Base-by-base conservation (phyloP, 2,329 filamentous ascomycete genomes). In the Apiospora malaysiana region DNA sequence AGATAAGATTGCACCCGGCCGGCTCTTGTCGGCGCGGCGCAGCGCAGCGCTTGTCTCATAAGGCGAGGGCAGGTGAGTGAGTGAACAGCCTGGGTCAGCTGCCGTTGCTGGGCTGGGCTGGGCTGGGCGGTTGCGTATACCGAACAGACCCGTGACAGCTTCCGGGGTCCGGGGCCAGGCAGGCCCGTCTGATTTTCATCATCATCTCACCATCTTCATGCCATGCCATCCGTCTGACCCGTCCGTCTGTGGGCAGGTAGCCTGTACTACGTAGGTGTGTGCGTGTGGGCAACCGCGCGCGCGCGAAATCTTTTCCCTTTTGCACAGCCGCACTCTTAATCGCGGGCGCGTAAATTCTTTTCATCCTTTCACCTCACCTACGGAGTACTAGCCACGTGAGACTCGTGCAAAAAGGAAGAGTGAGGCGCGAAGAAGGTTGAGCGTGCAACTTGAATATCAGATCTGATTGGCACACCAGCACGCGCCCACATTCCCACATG, bases 401-500 rank as follows among this genome's bases (percentile, higher is more conserved):
- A 16, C 16, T 4, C 12, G n/a, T n/a, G n/a, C n/a, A n/a, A n/a
- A 18, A 8, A 1, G 8, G 18, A 40, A 2, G 51, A 63, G 27
- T 63, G 56, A 63, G 56, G 56, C 56, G 56, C 56, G 56, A 59
- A 37, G 27, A 63, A 32, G 56, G 56, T 37, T 12, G 32, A 63
- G 51, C 25, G 51, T 18, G 27, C 6, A 3, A 3, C 32, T 32
- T 4, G 32, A 37, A 59, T 37, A 21, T 27, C 51, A 59, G 32
- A 40, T 63, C 27, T 66, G 51, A 72, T 72, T 70, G 69, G 71
- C 45, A 47, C 40, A 9, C 25, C 46, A 43, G 42, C 69, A 70
- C 71, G 71, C 71, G 71, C 71, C 69, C 69, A 27, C 32, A n/a
- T 49, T 25, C 56, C 56, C 27, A 63, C 66, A 66, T 69, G 71